Evolutionary conservation across 331 rosid species (phyloP).

Genomic region (Malus hybrid): DNA sequence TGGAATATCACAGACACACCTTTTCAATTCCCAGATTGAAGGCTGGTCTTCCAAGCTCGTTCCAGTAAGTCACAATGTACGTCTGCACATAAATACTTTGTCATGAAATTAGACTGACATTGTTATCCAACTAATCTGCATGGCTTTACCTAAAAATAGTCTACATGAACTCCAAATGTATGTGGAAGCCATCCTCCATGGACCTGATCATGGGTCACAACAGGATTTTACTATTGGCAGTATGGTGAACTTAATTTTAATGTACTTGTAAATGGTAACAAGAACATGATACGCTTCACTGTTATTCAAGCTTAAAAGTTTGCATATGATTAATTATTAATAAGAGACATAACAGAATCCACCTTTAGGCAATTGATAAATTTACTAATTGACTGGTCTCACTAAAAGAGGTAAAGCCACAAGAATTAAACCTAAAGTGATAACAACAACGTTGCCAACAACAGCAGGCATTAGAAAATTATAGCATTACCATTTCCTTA

Average conservation of each 20-base stretch:
- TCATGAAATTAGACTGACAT: not conserved
- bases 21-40: constrained; percentile 10
- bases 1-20: constrained; percentile 6
- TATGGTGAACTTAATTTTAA: not conserved
- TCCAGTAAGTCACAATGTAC: constrained; percentile 20
- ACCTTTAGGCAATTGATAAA: not conserved
- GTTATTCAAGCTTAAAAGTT: not conserved
- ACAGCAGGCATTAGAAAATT: not conserved
- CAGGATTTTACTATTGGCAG: not conserved
- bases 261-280: not conserved
- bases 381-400: not conserved
- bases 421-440: not conserved
- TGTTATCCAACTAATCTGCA: not conserved
- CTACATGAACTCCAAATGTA: constrained; percentile 17
- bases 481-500: not conserved
- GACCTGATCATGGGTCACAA: constrained; percentile 17
- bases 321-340: not conserved
- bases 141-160: constrained; percentile 23
- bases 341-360: not conserved
- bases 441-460: not conserved
- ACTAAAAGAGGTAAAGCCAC: not conserved
- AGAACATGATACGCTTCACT: not conserved
- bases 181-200: constrained; percentile 23
- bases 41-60: constrained; percentile 20
- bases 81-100: constrained; percentile 18